Base-by-base conservation (phyloP, 164 flowering plant species). In the Brasenia schreberi region DNA sequence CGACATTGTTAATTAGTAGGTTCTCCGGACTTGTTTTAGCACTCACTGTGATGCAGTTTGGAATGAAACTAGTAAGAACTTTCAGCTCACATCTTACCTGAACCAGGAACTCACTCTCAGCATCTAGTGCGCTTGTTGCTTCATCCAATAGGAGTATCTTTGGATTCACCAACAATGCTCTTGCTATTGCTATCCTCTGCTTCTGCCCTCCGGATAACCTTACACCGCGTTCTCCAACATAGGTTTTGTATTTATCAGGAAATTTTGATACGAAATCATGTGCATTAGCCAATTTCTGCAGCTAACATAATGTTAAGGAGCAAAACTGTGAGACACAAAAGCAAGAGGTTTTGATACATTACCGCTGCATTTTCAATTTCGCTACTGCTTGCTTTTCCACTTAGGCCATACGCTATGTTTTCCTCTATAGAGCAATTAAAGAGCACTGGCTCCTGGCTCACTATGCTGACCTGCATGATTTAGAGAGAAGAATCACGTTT, bases 91-190 rank as follows among this genome's bases (percentile, higher is more conserved):
- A 7, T n/a, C 75, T 67, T 63, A 87, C 99, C 93, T 95, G 98
- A 61, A 95, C 99, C 10, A 95, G 79, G 72, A 79, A 88, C 75
- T 95, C 99, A 45, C 97, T 95, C 66, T 95, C 98, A 39, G 98
- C 99, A 78, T 95, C 99, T 19, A 95, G 82, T 42, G 98, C 99
- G 68, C 99, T 95, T 4, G 99, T 95, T 64, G 99, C 99, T 79
- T 95, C 99, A 81, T 95, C 99, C 66, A 92, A 69, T 7, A 95
- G 82, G 53, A 95, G 84, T 73, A 92, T 75, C 75, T 74, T 92
- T 1, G 99, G 99, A 74, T 95, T 78, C 97, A 90, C 92, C 59
- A 95, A 75, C 9, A 95, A 73, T 52, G 99, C 99, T 75, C 98
- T 88, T 17, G 99, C 98, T 74, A 92, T 95, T 44, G 98, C 97